Conservation (phyloP, 768 basidiomycete genomes). For the Suillus weaverae region DNA sequence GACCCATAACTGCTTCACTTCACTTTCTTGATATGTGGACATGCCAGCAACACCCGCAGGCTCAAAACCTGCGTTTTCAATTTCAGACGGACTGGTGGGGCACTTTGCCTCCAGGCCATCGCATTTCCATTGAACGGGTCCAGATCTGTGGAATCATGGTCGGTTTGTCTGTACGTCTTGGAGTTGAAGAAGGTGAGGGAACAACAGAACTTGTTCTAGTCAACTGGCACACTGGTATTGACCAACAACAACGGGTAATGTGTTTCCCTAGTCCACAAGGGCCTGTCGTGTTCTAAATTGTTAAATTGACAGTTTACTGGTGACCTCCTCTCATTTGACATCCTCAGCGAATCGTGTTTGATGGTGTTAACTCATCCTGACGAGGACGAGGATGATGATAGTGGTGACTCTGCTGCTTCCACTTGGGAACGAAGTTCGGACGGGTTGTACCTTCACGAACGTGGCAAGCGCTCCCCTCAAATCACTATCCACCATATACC, state of each 20-base stretch:
- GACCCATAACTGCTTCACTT: slow-evolving; percentile 31
- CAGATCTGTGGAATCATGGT: slow-evolving; percentile 28
- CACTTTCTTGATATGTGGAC: slow-evolving; percentile 56
- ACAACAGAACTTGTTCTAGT: slow-evolving; percentile 31
- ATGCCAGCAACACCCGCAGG: slow-evolving; percentile 54
- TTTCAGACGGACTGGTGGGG: slow-evolving; percentile 38
- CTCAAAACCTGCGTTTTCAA: slow-evolving; percentile 29
- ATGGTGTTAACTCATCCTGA: slow-evolving; percentile 31
- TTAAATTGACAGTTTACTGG: slow-evolving; percentile 20
- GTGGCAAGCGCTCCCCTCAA: slow-evolving; percentile 33
- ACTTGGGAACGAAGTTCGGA: slow-evolving; percentile 30
- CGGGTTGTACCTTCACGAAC: slow-evolving; percentile 32
- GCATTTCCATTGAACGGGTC: slow-evolving; percentile 29
- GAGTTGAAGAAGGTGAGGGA: slow-evolving; percentile 33
- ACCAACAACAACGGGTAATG: slow-evolving; percentile 1
- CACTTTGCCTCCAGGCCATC: slow-evolving; percentile 31
- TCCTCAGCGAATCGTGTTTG: slow-evolving; percentile 27
- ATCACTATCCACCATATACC: slow-evolving; percentile 25
- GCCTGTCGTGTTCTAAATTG: background rate
- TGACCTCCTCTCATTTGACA: slow-evolving; percentile 33
- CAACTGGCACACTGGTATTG: slow-evolving; percentile 30
- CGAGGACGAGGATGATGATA: slow-evolving; percentile 33
- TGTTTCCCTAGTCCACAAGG: background rate
- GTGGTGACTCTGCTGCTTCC: slow-evolving; percentile 11
- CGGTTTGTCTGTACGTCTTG: slow-evolving; percentile 29